These are phyloP conservation scores for Sutorius australiensis DNA, from an alignment of 768 basidiomycete species.

Conservation along the genomic window DNA sequence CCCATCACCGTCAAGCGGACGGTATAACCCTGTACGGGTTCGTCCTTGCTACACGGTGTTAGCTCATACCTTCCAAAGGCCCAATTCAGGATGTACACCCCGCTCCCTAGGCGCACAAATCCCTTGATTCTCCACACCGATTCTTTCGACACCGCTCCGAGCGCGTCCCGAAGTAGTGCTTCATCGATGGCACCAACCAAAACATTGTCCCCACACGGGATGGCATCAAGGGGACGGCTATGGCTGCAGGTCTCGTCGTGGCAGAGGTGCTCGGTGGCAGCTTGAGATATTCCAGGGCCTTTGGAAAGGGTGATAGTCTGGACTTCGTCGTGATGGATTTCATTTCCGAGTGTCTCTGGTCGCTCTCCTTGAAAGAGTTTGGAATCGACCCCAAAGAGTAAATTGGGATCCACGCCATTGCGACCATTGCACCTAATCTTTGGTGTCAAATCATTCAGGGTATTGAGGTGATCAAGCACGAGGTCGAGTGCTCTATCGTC, in stretches of 20 bases:
- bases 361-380: conserved; percentile 52
- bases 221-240: background rate
- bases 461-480: conserved; percentile 83
- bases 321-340: conserved; percentile 75
- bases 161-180: conserved; percentile 41
- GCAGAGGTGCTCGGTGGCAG: conserved; percentile 17
- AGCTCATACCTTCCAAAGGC: conserved; percentile 86
- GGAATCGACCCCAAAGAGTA: conserved; percentile 91
- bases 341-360: conserved; percentile 11
- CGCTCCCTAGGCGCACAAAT: conserved; percentile 54
- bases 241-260: conserved; percentile 7
- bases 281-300: conserved; percentile 30
- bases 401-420: conserved; percentile 65
- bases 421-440: conserved; percentile 68
- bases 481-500: conserved; percentile 75
- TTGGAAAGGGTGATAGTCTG: conserved; percentile 68
- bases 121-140: conserved; percentile 83
- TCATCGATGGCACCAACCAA: conserved; percentile 33
- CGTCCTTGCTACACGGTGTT: conserved; percentile 35
- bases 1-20: conserved; percentile 88
- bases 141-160: conserved; percentile 60
- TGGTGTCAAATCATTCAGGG: conserved; percentile 86
- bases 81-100: conserved; percentile 76
- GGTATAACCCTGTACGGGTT: conserved; percentile 30
- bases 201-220: background rate